Evolutionary conservation across 257 asterid genomes (phyloP).

Genomic region (Fraxinus anomala): DNA sequence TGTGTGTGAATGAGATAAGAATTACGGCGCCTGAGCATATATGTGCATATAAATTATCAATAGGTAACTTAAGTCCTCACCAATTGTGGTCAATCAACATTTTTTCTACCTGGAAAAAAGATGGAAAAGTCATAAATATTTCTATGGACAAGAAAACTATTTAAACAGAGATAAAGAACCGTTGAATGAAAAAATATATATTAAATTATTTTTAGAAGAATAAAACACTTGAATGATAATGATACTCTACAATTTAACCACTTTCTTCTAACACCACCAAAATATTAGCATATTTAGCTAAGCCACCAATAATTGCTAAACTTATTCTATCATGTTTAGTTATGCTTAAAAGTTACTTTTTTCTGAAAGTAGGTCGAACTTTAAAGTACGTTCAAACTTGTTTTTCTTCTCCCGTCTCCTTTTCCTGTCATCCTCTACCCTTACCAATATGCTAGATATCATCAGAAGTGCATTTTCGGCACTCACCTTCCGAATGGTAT

Average conservation of each 20-base stretch:
- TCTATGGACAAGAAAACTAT: neutral
- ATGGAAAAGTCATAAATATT: neutral
- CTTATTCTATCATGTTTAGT: too few relatives aligned
- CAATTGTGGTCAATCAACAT: neutral
- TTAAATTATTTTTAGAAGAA: too few relatives aligned
- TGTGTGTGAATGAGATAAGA: neutral
- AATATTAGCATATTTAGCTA: too few relatives aligned
- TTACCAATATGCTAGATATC: neutral
- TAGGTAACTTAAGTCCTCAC: neutral
- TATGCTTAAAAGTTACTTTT: too few relatives aligned
- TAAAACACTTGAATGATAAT: too few relatives aligned
- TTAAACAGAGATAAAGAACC: neutral
- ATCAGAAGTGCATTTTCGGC: neutral
- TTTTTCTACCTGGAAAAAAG: slow-evolving; percentile 40
- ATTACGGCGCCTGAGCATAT: neutral
- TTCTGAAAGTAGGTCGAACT: neutral
- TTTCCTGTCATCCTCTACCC: neutral
- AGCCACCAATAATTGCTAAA: too few relatives aligned
- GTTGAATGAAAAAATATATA: neutral
- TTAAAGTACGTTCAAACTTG: too few relatives aligned
- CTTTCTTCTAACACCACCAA: too few relatives aligned
- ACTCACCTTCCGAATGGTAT: neutral
- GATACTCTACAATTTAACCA: too few relatives aligned
- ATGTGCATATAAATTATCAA: neutral
- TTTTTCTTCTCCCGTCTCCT: neutral